Evolutionary conservation across 2,329 filamentous ascomycete genomes (phyloP).

Genomic region (Akanthomyces dipterigenus): DNA sequence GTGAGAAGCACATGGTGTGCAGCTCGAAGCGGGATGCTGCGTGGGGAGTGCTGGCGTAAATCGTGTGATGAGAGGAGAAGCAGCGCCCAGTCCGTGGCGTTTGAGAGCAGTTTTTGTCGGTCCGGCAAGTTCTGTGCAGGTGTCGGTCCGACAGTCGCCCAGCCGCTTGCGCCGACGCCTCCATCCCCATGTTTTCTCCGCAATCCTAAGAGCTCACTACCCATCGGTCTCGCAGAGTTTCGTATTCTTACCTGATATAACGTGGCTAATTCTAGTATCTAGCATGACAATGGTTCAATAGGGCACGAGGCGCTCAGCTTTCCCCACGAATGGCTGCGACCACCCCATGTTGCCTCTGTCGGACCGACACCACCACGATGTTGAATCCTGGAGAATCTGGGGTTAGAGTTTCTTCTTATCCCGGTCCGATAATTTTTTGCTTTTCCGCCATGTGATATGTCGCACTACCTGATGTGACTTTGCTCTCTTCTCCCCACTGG

Average conservation of each 20-base stretch:
- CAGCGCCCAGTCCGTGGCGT: not conserved
- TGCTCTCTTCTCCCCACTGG: not conserved
- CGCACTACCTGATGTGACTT: not conserved
- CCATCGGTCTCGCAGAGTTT: no score
- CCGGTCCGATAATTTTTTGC: not conserved
- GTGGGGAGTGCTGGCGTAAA: not conserved
- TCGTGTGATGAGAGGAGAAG: not conserved
- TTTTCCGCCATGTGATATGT: not conserved
- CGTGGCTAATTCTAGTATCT: not conserved
- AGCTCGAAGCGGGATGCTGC: not conserved
- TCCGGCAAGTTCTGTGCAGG: not conserved
- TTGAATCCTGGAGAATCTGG: not conserved
- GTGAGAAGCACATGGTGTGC: no score
- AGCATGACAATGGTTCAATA: not conserved
- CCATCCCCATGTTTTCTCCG: not conserved
- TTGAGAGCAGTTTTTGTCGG: not conserved
- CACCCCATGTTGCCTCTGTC: not conserved
- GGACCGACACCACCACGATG: not conserved
- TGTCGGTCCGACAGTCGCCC: conserved; percentile 4
- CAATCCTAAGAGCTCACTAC: not conserved
- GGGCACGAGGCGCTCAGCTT: not conserved
- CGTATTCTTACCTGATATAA: not conserved
- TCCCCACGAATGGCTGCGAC: not conserved
- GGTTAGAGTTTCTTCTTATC: not conserved
- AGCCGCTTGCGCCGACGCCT: not conserved